Evolutionary conservation across 23 red algal species (phyloP).

Genomic region (Pyropia yezoensis): DNA sequence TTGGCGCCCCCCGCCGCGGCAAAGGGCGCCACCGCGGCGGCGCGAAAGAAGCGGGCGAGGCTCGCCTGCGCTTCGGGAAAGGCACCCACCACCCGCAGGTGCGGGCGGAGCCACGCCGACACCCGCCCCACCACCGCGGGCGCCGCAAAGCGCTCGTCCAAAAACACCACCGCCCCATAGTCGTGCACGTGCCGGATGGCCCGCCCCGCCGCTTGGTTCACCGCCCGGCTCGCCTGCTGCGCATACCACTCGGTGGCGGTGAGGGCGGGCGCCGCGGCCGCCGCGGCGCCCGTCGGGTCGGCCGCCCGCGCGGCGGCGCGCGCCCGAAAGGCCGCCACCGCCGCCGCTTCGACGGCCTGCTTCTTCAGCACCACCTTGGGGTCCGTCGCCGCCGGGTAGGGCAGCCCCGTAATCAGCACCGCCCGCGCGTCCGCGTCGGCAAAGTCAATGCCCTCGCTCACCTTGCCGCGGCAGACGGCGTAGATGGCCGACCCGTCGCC

Average conservation of each 20-base stretch:
- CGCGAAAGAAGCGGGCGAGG: too few species aligned
- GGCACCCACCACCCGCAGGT: constrained; percentile 7
- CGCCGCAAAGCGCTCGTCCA: constrained; percentile 79
- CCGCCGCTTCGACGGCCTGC: constrained; percentile 38
- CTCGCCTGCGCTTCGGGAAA: too few species aligned
- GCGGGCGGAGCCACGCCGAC: constrained; percentile 62
- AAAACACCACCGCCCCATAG: constrained; percentile 85
- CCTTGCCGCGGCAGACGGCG: constrained; percentile 89
- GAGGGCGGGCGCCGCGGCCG: neutral
- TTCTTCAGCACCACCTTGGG: constrained; percentile 79
- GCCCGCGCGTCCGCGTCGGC: constrained; percentile 83
- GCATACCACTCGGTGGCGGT: constrained; percentile 77
- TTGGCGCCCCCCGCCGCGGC: too few species aligned
- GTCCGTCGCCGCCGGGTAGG: constrained; percentile 75
- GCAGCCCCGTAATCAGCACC: constrained; percentile 81
- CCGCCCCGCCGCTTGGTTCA: constrained; percentile 89
- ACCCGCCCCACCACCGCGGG: constrained; percentile 24
- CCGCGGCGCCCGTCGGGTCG: neutral
- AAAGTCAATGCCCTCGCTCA: constrained; percentile 93
- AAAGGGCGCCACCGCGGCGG: too few species aligned
- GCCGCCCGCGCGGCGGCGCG: neutral
- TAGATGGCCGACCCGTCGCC: constrained; percentile 57
- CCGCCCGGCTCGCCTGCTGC: constrained; percentile 61
- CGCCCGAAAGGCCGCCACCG: neutral
- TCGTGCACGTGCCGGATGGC: constrained; percentile 84